A percentile compares a stretch with the other conserved stretches of the same genome.
Conservation (phyloP, 306 rosid species). For the Leucaena leucocephala region DNA sequence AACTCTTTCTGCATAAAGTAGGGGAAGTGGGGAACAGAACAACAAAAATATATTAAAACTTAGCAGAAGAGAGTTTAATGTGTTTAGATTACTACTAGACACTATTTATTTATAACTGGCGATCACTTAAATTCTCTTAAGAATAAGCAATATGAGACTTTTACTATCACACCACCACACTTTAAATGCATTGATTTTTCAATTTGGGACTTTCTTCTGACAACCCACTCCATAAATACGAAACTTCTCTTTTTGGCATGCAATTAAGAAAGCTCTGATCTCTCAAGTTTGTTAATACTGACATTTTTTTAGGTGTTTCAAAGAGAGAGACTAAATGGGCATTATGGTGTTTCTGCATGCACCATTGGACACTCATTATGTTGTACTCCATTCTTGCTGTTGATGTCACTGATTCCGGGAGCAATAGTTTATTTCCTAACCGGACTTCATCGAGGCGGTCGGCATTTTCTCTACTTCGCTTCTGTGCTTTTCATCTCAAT, state of each 20-base stretch:
- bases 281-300: not conserved
- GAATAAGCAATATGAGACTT: too few species aligned
- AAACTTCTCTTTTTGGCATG: not conserved
- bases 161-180: too few species aligned
- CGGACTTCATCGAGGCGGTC: conserved; percentile 49
- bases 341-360: conserved; percentile 55
- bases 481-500: conserved; percentile 44
- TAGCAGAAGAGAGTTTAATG: too few species aligned
- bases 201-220: too few species aligned
- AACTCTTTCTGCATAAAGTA: too few species aligned
- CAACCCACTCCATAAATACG: too few species aligned
- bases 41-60: too few species aligned
- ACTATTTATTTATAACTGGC: too few species aligned
- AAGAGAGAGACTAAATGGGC: conserved; percentile 67
- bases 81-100: too few species aligned
- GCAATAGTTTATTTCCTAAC: conserved; percentile 55
- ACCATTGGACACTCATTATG: conserved; percentile 55
- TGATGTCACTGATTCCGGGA: conserved; percentile 58
- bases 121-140: too few species aligned
- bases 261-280: not conserved
- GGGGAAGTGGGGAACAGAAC: too few species aligned
- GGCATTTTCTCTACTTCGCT: conserved; percentile 49
- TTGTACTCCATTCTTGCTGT: conserved; percentile 51
- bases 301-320: conserved; percentile 41
- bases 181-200: too few species aligned